Conservation (phyloP, 192 early-diverging fungal species). For the Coemansia sp. region DNA sequence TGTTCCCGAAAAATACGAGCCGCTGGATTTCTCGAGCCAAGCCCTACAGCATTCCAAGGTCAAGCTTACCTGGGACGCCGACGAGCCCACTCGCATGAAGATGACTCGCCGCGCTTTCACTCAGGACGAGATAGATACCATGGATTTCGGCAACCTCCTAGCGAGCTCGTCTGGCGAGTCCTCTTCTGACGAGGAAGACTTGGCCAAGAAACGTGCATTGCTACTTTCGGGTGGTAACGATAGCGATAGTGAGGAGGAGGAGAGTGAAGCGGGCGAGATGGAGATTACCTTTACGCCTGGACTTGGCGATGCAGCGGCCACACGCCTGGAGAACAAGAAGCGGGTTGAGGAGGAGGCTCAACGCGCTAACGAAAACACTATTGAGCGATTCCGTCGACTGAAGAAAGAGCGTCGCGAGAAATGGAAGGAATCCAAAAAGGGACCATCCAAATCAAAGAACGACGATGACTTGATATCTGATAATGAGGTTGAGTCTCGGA, state of each 20-base stretch:
- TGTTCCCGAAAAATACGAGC: conserved; percentile 71
- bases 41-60: conserved; percentile 92
- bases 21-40: conserved; percentile 72
- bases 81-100: conserved; percentile 82
- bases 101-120: conserved; percentile 83
- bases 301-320: conserved; percentile 70
- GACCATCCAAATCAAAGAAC: conserved; percentile 28
- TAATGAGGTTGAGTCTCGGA: conserved; percentile 59
- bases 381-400: conserved; percentile 82
- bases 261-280: conserved; percentile 68
- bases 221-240: conserved; percentile 30
- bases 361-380: conserved; percentile 74
- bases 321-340: conserved; percentile 59
- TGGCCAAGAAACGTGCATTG: conserved; percentile 49
- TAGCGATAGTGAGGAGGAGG: conserved; percentile 32
- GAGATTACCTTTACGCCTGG: conserved; percentile 97
- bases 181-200: conserved; percentile 62
- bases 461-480: conserved; percentile 62
- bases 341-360: conserved; percentile 49
- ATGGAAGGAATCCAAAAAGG: conserved; percentile 59
- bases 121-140: conserved; percentile 84
- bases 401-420: conserved; percentile 78
- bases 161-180: conserved; percentile 68
- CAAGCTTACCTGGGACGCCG: conserved; percentile 96
- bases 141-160: conserved; percentile 91